Percentiles rank a stretch among this genome's conserved stretches.
Conservation (phyloP, 176 grass and related monocot genomes). For the Echinochloa phyllopogon region DNA sequence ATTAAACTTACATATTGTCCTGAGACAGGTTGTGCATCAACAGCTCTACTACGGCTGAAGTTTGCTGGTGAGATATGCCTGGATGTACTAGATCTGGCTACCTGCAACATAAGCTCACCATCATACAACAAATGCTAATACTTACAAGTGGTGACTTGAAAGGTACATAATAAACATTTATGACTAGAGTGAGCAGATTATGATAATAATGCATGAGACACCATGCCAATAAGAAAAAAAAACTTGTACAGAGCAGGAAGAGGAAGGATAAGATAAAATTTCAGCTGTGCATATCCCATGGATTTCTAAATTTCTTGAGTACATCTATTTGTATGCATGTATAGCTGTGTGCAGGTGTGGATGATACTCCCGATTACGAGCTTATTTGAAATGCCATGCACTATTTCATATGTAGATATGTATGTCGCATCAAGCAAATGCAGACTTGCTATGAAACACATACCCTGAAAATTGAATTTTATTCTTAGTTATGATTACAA, state of each 20-base stretch:
- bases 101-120: conserved; percentile 27
- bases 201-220: background rate
- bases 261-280: background rate
- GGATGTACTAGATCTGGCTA: conserved; percentile 38
- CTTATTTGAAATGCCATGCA: background rate
- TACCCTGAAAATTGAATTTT: conserved; percentile 20
- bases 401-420: background rate
- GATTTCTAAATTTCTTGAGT: background rate
- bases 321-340: background rate
- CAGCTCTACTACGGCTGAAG: conserved; percentile 34
- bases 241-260: background rate
- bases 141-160: conserved; percentile 20
- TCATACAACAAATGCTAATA: conserved; percentile 32
- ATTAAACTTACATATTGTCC: conserved; percentile 58
- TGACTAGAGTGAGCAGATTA: background rate
- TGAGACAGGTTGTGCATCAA: conserved; percentile 54
- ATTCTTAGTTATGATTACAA: background rate
- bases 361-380: background rate
- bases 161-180: conserved; percentile 14
- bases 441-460: background rate
- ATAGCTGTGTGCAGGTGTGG: background rate
- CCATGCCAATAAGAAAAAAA: background rate
- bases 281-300: background rate
- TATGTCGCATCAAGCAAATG: background rate
- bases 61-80: conserved; percentile 38